Base-by-base conservation (phyloP, 129 eudicot genomes). In the Deinandra increscens region DNA sequence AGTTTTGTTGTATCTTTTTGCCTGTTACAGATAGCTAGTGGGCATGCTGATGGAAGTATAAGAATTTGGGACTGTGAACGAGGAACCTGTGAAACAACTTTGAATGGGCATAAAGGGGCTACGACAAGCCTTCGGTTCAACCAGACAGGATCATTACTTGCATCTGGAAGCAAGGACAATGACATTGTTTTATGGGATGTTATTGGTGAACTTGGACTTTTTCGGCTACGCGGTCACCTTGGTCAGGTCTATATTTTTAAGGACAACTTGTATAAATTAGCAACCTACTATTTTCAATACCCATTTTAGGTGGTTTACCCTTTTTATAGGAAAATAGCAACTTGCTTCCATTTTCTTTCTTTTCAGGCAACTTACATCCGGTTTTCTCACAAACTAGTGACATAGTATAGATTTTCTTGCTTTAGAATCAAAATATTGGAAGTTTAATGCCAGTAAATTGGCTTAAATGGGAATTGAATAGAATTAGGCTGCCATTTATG, bases 141-240 rank as follows among this genome's bases (percentile, higher is more conserved):
- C 80, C 85, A 93, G 78, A 78, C 82, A 76, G 99, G 97, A 58
- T 87, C 99, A 54, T 64, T 84, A 67, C 92, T 93, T 72, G 99
- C 96, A 41, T 93, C 99, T 60, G 99, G 99, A 33, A 89, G 99
- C 87, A 93, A 89, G 82, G 99, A 89, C 70, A 83, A 81, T 69
- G 99, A 93, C 82, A 85, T 93, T 38, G 89, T 93, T 65, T 73
- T 93, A 66, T 93, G 99, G 99, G 99, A 93, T 82, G 96, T 93
- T 60, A 86, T 87, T 62, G 97, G 90, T 12, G 97, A 93, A 70
- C 78, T 87, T 68, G 97, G 99, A 19, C 93, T 85, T 66, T 93
- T 87, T 53, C 97, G 96, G 39, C 93, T 93, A 36, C 92, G 97
- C 33, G 97, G 97, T 50, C 99, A 93, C 71, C 97, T 95, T 75